Conservation (phyloP, 306 rosid genomes). For the Arachis hypogaea region DNA sequence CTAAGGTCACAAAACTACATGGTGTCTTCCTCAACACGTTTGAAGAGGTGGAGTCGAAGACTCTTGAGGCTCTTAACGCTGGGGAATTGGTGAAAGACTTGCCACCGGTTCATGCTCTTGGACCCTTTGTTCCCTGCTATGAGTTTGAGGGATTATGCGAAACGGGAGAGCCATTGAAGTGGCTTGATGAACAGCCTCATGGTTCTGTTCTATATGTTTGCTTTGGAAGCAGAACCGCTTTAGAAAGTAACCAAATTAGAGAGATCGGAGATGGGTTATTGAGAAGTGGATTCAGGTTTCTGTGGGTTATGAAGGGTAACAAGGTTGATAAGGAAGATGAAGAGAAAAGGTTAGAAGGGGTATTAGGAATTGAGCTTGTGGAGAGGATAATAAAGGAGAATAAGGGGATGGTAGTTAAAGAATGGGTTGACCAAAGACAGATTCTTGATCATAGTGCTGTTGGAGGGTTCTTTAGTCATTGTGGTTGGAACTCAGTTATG, state of each 20-base stretch:
- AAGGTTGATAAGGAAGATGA: constrained; percentile 60
- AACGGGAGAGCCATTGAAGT: not conserved
- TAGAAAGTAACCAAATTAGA: constrained; percentile 49
- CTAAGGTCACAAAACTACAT: constrained; percentile 31
- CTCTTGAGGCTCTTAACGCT: constrained; percentile 36
- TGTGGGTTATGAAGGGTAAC: constrained; percentile 67
- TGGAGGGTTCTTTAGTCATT: constrained; percentile 63
- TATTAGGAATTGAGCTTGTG: constrained; percentile 46
- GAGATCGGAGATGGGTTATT: constrained; percentile 59
- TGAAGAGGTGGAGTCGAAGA: constrained; percentile 45
- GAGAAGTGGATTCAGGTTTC: constrained; percentile 49
- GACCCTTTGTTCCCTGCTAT: constrained; percentile 54
- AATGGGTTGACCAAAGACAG: constrained; percentile 56
- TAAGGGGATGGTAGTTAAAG: constrained; percentile 52
- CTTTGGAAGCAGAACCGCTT: constrained; percentile 58
- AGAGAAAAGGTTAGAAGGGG: constrained; percentile 37
- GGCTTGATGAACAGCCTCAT: constrained; percentile 52
- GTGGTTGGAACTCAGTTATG: constrained; percentile 59
- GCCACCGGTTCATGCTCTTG: constrained; percentile 51
- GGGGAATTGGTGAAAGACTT: constrained; percentile 34
- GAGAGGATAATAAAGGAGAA: constrained; percentile 31
- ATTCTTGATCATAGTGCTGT: constrained; percentile 49
- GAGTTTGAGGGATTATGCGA: constrained; percentile 47
- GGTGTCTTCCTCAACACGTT: constrained; percentile 60
- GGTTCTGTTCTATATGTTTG: constrained; percentile 58